Evolutionary conservation across 139 green algal genomes (phyloP).

Genomic region (Closterium sp.): DNA sequence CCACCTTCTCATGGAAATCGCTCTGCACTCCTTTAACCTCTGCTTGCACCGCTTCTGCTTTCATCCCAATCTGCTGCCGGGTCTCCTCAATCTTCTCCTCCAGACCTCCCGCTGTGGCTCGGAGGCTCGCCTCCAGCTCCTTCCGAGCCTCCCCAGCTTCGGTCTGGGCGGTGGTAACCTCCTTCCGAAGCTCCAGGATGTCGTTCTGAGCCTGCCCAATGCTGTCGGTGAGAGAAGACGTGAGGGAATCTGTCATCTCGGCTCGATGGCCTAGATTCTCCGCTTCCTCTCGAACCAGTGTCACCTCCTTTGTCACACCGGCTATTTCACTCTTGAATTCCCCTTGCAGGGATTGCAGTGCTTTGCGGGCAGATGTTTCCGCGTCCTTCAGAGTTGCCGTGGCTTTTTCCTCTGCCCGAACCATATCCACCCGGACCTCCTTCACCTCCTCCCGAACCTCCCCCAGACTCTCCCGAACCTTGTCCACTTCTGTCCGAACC

Average conservation of each 20-base stretch:
- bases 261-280: background rate
- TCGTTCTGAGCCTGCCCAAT: background rate
- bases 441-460: background rate
- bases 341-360: background rate
- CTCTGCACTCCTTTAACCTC: background rate
- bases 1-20: background rate
- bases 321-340: background rate
- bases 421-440: background rate
- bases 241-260: background rate
- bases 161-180: background rate
- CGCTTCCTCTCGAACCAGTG: background rate
- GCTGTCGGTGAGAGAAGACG: background rate
- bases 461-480: background rate
- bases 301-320: background rate
- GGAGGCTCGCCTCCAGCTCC: background rate
- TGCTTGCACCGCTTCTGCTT: background rate
- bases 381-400: background rate
- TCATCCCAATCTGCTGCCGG: background rate
- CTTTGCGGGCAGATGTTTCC: background rate
- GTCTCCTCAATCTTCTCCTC: background rate
- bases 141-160: background rate
- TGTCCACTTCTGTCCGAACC: background rate
- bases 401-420: background rate
- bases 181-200: background rate
- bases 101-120: background rate